These are phyloP conservation scores for Irpex sp. DNA, from an alignment of 1,284 basidiomycete genomes.

Conservation along the genomic window DNA sequence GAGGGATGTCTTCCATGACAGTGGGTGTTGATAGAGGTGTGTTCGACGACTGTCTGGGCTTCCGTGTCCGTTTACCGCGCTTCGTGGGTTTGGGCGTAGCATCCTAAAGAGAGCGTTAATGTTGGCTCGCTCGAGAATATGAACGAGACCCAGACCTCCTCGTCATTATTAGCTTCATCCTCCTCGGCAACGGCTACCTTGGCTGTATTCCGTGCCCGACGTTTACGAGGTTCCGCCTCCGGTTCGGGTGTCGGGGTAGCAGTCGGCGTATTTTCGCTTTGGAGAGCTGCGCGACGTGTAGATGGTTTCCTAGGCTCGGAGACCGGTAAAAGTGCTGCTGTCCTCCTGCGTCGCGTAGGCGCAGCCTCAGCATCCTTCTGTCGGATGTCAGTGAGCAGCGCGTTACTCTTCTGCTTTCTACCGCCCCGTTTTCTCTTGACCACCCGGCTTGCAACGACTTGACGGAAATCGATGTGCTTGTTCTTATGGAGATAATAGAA, in stretches of 20 bases:
- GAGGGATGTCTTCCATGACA: neutral
- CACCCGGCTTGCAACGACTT: conserved; percentile 60
- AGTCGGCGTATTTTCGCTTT: conserved; percentile 43
- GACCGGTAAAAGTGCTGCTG: conserved; percentile 6
- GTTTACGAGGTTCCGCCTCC: conserved; percentile 51
- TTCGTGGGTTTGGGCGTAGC: conserved; percentile 27
- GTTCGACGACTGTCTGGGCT: conserved; percentile 18
- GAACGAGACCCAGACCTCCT: conserved; percentile 21
- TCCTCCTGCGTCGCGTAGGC: conserved; percentile 17
- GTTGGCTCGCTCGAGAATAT: neutral
- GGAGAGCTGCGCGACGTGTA: conserved; percentile 34
- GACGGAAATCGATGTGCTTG: conserved; percentile 79
- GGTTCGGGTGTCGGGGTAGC: conserved; percentile 57
- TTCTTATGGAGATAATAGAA: conserved; percentile 98
- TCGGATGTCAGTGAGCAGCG: conserved; percentile 72
- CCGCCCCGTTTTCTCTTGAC: conserved; percentile 61
- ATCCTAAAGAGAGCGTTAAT: conserved; percentile 15
- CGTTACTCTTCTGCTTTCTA: conserved; percentile 73
- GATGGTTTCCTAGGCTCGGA: conserved; percentile 24
- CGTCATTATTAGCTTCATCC: conserved; percentile 33
- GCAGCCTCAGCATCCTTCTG: conserved; percentile 63
- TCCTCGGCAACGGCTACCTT: conserved; percentile 24
- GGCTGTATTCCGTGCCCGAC: conserved; percentile 28
- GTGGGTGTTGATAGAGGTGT: conserved; percentile 8
- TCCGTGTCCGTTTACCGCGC: conserved; percentile 29